Percentiles rank a stretch among this genome's conserved stretches.
phyloP scores from a whole-genome alignment of 345 rosid species.

The Murraya koenigii region DNA sequence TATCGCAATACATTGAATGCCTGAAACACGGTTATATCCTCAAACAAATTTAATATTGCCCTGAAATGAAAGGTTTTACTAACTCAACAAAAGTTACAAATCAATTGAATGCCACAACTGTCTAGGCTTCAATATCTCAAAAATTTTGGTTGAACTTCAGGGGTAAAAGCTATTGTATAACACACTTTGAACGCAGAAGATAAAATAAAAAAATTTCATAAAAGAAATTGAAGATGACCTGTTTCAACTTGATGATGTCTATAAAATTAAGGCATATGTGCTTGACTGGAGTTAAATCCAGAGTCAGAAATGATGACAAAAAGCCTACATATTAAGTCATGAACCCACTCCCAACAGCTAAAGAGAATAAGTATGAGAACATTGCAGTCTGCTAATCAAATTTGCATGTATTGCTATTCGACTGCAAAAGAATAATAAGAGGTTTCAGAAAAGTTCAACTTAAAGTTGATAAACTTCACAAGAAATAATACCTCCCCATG shows the following conservation, averaged over 20 bases:
- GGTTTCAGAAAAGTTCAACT: background rate
- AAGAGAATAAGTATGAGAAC: background rate
- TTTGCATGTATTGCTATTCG: background rate
- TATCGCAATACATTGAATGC: slow-evolving; percentile 83
- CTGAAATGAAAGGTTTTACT: slow-evolving; percentile 38
- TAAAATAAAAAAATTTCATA: background rate
- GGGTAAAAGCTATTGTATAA: background rate
- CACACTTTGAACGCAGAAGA: background rate
- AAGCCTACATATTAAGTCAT: background rate
- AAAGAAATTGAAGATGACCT: background rate
- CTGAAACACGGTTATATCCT: slow-evolving; percentile 56
- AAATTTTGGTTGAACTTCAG: background rate
- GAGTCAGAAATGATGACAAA: background rate
- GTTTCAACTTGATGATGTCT: background rate
- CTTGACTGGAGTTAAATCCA: background rate
- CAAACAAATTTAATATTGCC: slow-evolving; percentile 32
- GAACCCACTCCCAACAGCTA: background rate
- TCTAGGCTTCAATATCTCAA: background rate
- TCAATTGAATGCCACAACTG: background rate
- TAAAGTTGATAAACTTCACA: background rate
- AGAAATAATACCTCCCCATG: slow-evolving; percentile 49
- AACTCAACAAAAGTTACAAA: slow-evolving; percentile 20
- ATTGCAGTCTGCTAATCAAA: background rate
- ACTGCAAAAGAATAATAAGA: background rate
- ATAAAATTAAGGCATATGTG: background rate